Conservation (phyloP, 2,329 filamentous ascomycete species). For the Aspergillus bombycis region DNA sequence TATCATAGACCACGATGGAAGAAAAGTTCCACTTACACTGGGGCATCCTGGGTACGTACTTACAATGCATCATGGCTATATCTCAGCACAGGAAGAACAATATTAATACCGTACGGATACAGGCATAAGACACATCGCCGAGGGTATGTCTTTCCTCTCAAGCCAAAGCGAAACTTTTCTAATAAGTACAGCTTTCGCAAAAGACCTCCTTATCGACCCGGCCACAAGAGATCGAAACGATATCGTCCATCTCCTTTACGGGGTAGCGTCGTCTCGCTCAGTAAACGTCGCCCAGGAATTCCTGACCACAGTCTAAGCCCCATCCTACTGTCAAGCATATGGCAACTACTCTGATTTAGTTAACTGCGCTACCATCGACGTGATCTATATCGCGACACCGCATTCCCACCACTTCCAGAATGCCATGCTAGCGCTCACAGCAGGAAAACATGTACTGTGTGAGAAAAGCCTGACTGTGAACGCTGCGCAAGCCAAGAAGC, state of each 20-base stretch:
- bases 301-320: too few species aligned
- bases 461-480: conserved; percentile 84
- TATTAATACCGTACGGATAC: background rate
- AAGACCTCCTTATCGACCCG: conserved; percentile 46
- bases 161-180: background rate
- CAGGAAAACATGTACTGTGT: conserved; percentile 79
- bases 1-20: background rate
- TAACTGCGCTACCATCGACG: conserved; percentile 71
- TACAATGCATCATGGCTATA: background rate
- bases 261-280: background rate
- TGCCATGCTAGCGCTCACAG: conserved; percentile 72
- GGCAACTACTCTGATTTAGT: conserved; percentile 77
- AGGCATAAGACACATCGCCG: background rate
- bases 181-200: background rate
- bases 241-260: background rate
- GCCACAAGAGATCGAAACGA: background rate
- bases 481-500: conserved; percentile 67
- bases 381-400: conserved; percentile 81
- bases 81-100: background rate
- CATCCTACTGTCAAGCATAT: too few species aligned
- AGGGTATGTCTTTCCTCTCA: background rate
- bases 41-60: background rate
- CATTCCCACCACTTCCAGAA: conserved; percentile 88
- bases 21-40: background rate
- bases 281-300: background rate